These are phyloP conservation scores for Teratosphaeria gauchensis DNA, from an alignment of 2,329 filamentous ascomycete species.

Conservation along the genomic window DNA sequence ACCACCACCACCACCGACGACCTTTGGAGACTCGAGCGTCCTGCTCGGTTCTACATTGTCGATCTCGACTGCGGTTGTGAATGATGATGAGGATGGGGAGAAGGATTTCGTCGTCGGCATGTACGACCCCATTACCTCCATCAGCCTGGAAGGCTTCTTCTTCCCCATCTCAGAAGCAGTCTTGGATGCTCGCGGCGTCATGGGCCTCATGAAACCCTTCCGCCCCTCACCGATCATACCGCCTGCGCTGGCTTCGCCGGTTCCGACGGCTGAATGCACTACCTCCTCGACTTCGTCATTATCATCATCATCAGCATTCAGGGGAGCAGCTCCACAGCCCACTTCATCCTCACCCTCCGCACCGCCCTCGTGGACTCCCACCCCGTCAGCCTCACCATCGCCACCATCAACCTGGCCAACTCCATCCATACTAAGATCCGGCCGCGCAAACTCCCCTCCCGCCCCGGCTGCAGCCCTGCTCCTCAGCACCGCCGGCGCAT, in stretches of 20 bases:
- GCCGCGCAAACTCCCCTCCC: neutral
- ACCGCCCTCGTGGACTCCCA: too few species aligned
- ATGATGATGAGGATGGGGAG: too few species aligned
- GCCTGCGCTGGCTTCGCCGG: neutral
- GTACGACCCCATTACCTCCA: neutral
- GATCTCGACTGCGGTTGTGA: too few species aligned
- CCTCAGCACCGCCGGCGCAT: too few species aligned
- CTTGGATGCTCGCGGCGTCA: neutral
- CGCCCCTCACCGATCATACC: neutral
- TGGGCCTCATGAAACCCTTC: neutral
- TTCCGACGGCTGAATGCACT: neutral
- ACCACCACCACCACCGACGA: neutral
- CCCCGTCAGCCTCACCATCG: neutral
- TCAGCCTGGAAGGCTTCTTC: neutral
- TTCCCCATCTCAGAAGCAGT: neutral
- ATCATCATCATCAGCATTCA: neutral
- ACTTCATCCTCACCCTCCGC: too few species aligned
- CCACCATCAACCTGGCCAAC: neutral
- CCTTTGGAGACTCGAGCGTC: too few species aligned
- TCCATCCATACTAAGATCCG: neutral
- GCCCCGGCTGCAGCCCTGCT: too few species aligned
- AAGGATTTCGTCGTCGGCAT: neutral
- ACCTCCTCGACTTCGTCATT: neutral
- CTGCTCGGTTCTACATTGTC: too few species aligned
- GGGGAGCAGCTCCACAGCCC: too few species aligned